Evolutionary conservation across 352 stramenopile species (phyloP).

Genomic region (Globisporangium middletonii): DNA sequence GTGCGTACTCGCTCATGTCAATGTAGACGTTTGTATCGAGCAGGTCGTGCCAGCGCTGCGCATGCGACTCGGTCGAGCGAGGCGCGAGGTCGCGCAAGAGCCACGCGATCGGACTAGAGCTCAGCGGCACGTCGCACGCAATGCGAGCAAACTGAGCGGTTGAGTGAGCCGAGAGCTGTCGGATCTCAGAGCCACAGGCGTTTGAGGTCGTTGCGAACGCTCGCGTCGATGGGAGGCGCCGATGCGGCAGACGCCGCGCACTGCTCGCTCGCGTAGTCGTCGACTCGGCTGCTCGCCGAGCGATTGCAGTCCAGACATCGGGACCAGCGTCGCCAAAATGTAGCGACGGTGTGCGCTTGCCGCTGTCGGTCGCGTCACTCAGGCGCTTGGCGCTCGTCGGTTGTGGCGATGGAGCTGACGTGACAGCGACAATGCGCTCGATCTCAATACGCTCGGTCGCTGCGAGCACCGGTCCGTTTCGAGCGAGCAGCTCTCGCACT

Average conservation of each 20-base stretch:
- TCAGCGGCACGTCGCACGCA: constrained; percentile 30
- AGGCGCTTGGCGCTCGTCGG: background rate
- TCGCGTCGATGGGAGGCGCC: constrained; percentile 12
- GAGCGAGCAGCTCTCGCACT: constrained; percentile 16
- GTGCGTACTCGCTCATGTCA: constrained; percentile 26
- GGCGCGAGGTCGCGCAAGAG: constrained; percentile 8
- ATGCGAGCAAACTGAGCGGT: constrained; percentile 28
- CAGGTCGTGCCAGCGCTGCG: background rate
- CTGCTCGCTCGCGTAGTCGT: background rate
- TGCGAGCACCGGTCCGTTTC: constrained; percentile 23
- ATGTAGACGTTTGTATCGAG: constrained; percentile 33
- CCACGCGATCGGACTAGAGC: constrained; percentile 28
- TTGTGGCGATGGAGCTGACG: background rate
- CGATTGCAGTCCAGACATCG: constrained; percentile 20
- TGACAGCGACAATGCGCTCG: constrained; percentile 15
- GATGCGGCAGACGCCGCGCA: constrained; percentile 16
- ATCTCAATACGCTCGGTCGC: constrained; percentile 13
- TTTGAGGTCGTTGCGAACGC: background rate
- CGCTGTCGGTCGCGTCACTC: background rate
- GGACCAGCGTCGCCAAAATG: constrained; percentile 21
- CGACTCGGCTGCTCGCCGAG: constrained; percentile 1
- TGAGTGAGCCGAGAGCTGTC: constrained; percentile 11
- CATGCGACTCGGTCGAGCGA: background rate
- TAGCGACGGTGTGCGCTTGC: constrained; percentile 20
- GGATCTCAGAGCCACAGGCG: constrained; percentile 14